phyloP scores from a whole-genome alignment of 805 yeast genomes.

The Starmerella sp. region DNA sequence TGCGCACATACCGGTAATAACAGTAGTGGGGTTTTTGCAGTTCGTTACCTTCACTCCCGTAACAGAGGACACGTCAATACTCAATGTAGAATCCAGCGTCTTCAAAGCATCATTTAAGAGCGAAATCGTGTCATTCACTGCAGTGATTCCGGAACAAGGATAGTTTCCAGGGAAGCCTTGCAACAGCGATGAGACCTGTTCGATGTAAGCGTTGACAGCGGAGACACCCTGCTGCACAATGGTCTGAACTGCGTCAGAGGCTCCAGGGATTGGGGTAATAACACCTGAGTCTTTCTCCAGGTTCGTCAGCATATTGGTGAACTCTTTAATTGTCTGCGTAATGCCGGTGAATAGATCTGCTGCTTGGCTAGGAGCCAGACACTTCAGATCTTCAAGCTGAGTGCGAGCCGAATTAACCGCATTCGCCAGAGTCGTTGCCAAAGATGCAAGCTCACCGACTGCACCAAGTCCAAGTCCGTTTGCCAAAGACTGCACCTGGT shows the following conservation, averaged over 20 bases:
- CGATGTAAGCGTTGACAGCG: not conserved
- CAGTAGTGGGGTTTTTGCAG: not conserved
- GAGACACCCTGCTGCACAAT: not conserved
- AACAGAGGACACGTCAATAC: not conserved
- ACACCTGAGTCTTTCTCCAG: not conserved
- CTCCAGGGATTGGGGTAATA: not conserved
- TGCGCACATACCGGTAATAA: not conserved
- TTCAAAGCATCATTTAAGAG: not conserved
- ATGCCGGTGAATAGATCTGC: not conserved
- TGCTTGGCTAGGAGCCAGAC: not conserved
- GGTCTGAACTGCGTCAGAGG: not conserved
- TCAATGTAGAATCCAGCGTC: not conserved
- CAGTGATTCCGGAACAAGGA: not conserved
- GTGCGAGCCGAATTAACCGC: not conserved
- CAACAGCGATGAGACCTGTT: not conserved
- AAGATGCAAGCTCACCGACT: not conserved
- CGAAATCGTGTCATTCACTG: not conserved
- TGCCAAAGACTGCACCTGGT: not conserved
- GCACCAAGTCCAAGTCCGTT: not conserved
- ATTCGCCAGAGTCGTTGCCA: not conserved
- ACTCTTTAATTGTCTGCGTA: not conserved
- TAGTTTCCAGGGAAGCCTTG: not conserved
- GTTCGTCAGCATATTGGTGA: not conserved
- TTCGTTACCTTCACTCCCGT: not conserved
- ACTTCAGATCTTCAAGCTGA: not conserved